Base-by-base conservation (phyloP, 495 filamentous ascomycete genomes). In the Trichodelitschia bisporula region DNA sequence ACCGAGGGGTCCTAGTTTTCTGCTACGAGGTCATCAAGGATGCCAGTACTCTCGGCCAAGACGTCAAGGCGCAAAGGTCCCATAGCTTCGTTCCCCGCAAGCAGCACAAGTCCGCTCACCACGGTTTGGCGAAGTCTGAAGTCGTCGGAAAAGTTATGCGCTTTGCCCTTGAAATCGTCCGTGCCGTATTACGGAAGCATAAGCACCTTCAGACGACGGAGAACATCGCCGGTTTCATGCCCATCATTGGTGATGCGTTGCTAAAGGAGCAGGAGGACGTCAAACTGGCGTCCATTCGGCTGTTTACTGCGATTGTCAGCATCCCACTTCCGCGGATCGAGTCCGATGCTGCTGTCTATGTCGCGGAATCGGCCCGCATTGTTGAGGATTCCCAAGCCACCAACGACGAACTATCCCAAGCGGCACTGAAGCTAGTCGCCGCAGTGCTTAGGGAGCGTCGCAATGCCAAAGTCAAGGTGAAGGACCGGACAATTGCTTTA, bases 21-120 rank as follows among this genome's bases (percentile, higher is more conserved):
- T 91, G 80, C 48, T 90, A 91, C 44, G 76, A 95, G 52, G 62
- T 92, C 26, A 74, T 91, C 19, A n/a, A n/a, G n/a, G n/a, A n/a
- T n/a, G n/a, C n/a, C n/a, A n/a, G n/a, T n/a, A n/a, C n/a, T n/a
- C n/a, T n/a, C n/a, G n/a, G n/a, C n/a, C 72, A 83, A 45, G 73
- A 83, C 40, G 74, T 76, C 1, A 15, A 23, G 39, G n/a, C n/a
- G n/a, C n/a, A n/a, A n/a, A n/a, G n/a, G n/a, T n/a, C n/a, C n/a
- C n/a, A n/a, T n/a, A n/a, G n/a, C n/a, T n/a, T n/a, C n/a, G n/a
- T n/a, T n/a, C 15, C 49, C 11, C 34, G 56, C 19, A 46, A 43
- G 9, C 48, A 51, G 15, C 21, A 24, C 49, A 66, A 3, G 61
- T 74, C 39, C 58, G 65, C 4, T 61, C 58, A 69, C 19, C 86